These are phyloP conservation scores for Tetrahymena thermophila DNA, from an alignment of 73 alveolate species.

Conservation along the genomic window DNA sequence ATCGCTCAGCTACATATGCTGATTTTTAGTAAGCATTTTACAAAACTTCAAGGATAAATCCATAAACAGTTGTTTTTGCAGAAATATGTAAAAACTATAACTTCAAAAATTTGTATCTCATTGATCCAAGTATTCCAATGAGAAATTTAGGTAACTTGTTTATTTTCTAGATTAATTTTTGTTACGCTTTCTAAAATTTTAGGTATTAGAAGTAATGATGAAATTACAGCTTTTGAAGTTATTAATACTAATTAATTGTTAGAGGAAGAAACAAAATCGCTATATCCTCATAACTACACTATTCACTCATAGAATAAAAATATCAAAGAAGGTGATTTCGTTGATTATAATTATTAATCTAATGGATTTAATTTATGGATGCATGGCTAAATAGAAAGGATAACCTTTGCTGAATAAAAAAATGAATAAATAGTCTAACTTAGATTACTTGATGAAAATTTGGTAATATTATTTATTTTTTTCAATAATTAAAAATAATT, in stretches of 20 bases:
- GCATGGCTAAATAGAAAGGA: background rate
- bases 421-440: background rate
- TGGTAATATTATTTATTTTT: background rate
- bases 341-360: background rate
- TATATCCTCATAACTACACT: background rate
- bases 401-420: background rate
- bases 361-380: background rate
- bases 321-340: background rate
- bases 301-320: background rate
- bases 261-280: background rate
- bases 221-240: background rate
- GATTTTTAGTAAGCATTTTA: constrained; percentile 14
- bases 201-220: background rate
- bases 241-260: background rate
- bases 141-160: constrained; percentile 3
- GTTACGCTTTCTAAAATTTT: no score
- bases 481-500: background rate
- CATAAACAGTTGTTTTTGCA: constrained; percentile 5
- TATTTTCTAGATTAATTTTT: no score
- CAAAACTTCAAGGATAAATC: constrained; percentile 8
- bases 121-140: background rate
- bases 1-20: constrained; percentile 7
- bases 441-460: background rate
- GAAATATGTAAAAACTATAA: constrained; percentile 24
- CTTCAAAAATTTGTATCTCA: background rate